A percentile compares a stretch with the other conserved stretches of the same genome.
Evolutionary conservation across 2,329 filamentous ascomycete genomes (phyloP).

Genomic region (Verticillium nubilum): DNA sequence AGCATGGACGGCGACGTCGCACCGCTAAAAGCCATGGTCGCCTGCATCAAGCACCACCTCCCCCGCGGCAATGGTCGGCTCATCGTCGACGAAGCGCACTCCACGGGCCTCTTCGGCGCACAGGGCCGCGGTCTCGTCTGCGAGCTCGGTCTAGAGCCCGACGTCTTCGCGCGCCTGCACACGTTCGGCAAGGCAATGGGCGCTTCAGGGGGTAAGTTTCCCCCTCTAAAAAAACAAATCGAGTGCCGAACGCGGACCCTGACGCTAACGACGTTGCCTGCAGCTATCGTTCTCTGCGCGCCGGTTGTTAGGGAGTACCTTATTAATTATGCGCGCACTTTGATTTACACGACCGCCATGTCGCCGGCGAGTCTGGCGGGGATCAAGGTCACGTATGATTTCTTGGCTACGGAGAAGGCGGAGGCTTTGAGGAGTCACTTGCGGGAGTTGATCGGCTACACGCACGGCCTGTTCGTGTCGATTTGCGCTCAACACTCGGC

Average conservation of each 20-base stretch:
- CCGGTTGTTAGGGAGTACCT: slow-evolving; percentile 55
- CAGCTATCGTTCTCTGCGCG: slow-evolving; percentile 56
- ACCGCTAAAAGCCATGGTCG: slow-evolving; percentile 55
- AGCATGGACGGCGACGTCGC: slow-evolving; percentile 79
- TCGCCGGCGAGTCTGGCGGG: slow-evolving; percentile 54
- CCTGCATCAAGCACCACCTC: slow-evolving; percentile 48
- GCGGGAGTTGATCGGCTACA: slow-evolving; percentile 35
- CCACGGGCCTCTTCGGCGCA: slow-evolving; percentile 53
- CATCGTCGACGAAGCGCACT: slow-evolving; percentile 65
- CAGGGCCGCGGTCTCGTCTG: slow-evolving; percentile 54
- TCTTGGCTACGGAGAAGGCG: slow-evolving; percentile 45
- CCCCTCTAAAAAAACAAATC: background rate
- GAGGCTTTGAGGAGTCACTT: slow-evolving; percentile 32
- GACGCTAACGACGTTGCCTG: background rate
- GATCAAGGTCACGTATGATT: slow-evolving; percentile 52
- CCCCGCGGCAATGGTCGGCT: slow-evolving; percentile 55
- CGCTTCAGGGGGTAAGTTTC: slow-evolving; percentile 59
- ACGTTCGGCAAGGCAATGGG: slow-evolving; percentile 65
- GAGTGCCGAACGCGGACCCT: background rate
- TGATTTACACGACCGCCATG: slow-evolving; percentile 71
- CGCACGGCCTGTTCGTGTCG: slow-evolving; percentile 35
- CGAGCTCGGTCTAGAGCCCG: slow-evolving; percentile 46
- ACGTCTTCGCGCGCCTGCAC: slow-evolving; percentile 53
- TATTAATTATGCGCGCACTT: slow-evolving; percentile 68
- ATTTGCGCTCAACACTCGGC: slow-evolving; percentile 20